phyloP scores from a whole-genome alignment of 768 basidiomycete species.

The Amanita exitialis region DNA sequence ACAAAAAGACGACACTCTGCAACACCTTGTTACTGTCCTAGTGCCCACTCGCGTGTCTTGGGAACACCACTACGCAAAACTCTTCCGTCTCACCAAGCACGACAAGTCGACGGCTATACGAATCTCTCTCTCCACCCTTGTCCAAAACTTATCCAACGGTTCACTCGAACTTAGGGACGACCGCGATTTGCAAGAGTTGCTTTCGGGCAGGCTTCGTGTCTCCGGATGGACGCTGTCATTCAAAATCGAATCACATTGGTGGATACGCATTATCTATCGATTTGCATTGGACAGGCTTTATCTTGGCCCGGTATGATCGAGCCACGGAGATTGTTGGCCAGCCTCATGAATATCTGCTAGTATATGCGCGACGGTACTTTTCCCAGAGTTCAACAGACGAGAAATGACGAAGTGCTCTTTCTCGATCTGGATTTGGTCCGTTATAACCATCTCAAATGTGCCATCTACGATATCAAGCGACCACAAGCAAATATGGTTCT shows the following conservation, averaged over 20 bases:
- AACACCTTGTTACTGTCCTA: background rate
- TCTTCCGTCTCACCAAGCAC: background rate
- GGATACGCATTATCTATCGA: background rate
- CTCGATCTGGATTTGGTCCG: constrained; percentile 1
- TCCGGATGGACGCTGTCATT: background rate
- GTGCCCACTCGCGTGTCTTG: constrained; percentile 3
- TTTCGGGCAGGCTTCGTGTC: background rate
- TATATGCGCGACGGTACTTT: background rate
- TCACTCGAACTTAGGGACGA: constrained; percentile 2
- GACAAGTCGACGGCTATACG: background rate
- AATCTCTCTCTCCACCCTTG: background rate
- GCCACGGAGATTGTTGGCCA: background rate
- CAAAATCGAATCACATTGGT: background rate
- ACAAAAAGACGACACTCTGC: background rate
- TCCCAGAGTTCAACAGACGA: background rate
- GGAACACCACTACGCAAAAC: constrained; percentile 3
- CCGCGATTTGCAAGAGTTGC: background rate
- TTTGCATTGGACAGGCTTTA: background rate
- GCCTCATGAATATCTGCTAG: background rate
- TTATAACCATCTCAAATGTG: background rate
- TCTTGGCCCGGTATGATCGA: background rate
- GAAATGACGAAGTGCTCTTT: background rate
- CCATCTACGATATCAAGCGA: background rate
- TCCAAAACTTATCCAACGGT: background rate
- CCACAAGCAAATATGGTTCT: background rate